phyloP scores from a whole-genome alignment of 805 yeast genomes.

The Zygotorulaspora sp. region DNA sequence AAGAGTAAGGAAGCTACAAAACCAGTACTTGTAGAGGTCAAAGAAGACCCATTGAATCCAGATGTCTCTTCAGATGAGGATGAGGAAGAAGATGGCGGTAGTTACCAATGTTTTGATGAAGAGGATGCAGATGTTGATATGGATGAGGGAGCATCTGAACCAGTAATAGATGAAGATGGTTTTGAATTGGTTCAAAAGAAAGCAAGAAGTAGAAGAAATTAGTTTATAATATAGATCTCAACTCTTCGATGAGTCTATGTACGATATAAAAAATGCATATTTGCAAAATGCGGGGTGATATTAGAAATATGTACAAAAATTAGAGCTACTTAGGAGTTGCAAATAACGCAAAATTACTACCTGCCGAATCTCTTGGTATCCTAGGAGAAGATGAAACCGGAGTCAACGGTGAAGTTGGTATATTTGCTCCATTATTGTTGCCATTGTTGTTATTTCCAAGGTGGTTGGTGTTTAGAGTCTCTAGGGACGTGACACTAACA shows the following conservation, averaged over 20 bases:
- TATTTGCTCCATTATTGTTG: constrained; percentile 6
- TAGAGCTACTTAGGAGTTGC: constrained; percentile 14
- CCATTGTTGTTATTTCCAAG: constrained; percentile 7
- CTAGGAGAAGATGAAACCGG: constrained; percentile 18
- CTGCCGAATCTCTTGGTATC: constrained; percentile 19
- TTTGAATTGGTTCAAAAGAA: constrained; percentile 80
- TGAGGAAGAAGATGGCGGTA: constrained; percentile 41
- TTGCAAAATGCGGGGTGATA: no score
- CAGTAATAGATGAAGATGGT: constrained; percentile 89
- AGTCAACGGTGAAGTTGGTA: constrained; percentile 6
- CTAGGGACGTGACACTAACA: constrained; percentile 19
- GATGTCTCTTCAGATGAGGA: constrained; percentile 49
- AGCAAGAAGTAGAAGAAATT: constrained; percentile 41
- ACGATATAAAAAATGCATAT: no score
- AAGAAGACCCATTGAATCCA: constrained; percentile 61
- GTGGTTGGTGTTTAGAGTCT: constrained; percentile 8
- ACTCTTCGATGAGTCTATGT: no score
- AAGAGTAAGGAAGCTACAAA: constrained; percentile 32
- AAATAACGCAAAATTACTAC: constrained; percentile 11
- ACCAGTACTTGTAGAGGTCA: constrained; percentile 33
- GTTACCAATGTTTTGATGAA: constrained; percentile 34
- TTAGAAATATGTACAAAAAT: no score
- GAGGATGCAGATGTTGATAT: constrained; percentile 35
- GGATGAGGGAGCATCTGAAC: constrained; percentile 40
- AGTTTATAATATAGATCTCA: no score